Percentiles rank a stretch among this genome's conserved stretches.
Conservation (phyloP, 2,329 filamentous ascomycete genomes). For the Gaeumannomyces tritici region DNA sequence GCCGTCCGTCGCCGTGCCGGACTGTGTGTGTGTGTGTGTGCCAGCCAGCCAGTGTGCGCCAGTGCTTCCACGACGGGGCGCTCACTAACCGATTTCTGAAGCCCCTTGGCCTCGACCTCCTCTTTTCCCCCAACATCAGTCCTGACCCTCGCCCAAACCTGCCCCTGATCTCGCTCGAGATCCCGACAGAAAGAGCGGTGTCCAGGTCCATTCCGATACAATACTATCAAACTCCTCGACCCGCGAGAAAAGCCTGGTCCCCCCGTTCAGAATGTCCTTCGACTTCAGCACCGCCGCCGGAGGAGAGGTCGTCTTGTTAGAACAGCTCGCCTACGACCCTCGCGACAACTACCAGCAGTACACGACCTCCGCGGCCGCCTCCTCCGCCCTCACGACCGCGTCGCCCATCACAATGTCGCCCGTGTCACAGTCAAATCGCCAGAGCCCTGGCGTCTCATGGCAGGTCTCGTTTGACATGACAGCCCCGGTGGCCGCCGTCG, state of each 20-base stretch:
- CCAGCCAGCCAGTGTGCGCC: background rate
- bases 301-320: conserved; percentile 48
- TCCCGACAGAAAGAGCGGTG: conserved; percentile 33
- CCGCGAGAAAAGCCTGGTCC: background rate
- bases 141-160: conserved; percentile 8
- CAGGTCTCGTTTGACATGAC: conserved; percentile 41
- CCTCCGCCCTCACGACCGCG: conserved; percentile 24
- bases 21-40: background rate
- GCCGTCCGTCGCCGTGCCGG: background rate
- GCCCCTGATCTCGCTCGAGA: conserved; percentile 16
- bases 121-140: conserved; percentile 1
- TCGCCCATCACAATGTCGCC: conserved; percentile 23
- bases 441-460: conserved; percentile 34
- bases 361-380: conserved; percentile 30
- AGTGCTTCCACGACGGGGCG: background rate
- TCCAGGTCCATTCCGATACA: conserved; percentile 18
- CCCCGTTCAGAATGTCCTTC: conserved; percentile 41
- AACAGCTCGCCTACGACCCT: conserved; percentile 49
- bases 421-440: conserved; percentile 27
- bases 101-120: background rate
- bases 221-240: conserved; percentile 31
- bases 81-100: conserved; percentile 1
- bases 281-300: conserved; percentile 45
- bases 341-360: conserved; percentile 43
- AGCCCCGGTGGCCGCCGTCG: conserved; percentile 16